Conservation (phyloP, 352 stramenopile genomes). For the Pythium diclinum region DNA sequence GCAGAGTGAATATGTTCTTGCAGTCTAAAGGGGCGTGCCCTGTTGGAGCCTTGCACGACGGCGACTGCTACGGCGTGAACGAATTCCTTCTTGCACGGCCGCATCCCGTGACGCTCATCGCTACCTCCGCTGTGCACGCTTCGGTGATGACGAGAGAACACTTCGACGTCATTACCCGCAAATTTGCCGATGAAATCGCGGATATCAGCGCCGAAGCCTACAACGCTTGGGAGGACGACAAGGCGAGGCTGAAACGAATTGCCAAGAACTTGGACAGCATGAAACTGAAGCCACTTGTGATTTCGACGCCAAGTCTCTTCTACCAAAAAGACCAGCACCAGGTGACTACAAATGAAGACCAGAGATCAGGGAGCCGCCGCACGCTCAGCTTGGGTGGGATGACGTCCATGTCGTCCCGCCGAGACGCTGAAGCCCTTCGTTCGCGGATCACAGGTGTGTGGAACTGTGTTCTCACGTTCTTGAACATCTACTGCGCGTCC, state of each 20-base stretch:
- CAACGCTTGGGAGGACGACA: conserved; percentile 39
- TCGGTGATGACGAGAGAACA: conserved; percentile 74
- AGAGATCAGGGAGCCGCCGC: background rate
- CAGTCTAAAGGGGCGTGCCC: conserved; percentile 41
- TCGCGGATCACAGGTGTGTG: conserved; percentile 34
- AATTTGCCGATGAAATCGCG: conserved; percentile 54
- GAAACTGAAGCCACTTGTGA: conserved; percentile 54
- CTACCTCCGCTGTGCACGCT: conserved; percentile 47
- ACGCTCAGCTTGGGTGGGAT: background rate
- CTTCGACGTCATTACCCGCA: conserved; percentile 60
- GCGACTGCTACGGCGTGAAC: conserved; percentile 65
- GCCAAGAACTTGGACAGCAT: conserved; percentile 42
- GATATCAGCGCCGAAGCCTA: conserved; percentile 53
- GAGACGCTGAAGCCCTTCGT: conserved; percentile 21
- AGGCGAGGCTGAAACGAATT: conserved; percentile 32
- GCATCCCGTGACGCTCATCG: conserved; percentile 45
- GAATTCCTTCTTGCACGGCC: conserved; percentile 55
- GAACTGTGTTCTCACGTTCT: conserved; percentile 47
- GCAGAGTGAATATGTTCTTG: conserved; percentile 66
- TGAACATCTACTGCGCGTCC: conserved; percentile 69
- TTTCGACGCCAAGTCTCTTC: conserved; percentile 50
- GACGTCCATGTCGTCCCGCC: background rate
- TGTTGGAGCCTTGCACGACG: conserved; percentile 52
- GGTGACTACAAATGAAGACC: background rate
- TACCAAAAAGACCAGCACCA: conserved; percentile 39